Base-by-base conservation (phyloP, 352 stramenopile species). In the Globisporangium takayamanum region DNA sequence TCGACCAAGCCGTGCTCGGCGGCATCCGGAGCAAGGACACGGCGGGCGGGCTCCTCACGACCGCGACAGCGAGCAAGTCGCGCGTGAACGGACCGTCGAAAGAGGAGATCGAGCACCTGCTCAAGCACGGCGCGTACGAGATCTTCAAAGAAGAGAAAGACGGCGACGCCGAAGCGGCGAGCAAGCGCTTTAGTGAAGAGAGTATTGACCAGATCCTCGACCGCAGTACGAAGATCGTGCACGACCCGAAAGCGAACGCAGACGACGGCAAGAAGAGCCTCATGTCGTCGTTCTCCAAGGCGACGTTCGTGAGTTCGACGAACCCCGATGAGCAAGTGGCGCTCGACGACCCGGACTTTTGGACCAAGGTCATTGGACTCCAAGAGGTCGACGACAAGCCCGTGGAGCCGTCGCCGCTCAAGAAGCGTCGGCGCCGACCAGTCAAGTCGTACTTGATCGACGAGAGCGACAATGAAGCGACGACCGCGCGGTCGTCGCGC, bases 131-230 rank as follows among this genome's bases (percentile, higher is more conserved):
- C 11, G 92, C 92, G 5, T 98, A 98, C 63, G 89, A 97, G 58
- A 95, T 97, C 65, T 97, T 98, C 52, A 94, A 94, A 49, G 92
- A 96, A 41, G 83, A 97, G 58, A 85, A 95, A 26, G 85, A 97
- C 33, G 86, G 84, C 26, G 84, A 95, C 57, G 79, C 80, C 36
- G 95, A 98, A 39, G 91, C 85, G 20, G 94, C 94, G 4, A 96
- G 86, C 53, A 98, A 98, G 73, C 83, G 93, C 26, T 99, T 99
- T 73, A 95, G 95, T 52, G 88, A 98, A 61, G 97, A 98, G 70
- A 97, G 98, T 59, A 99, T 99, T 68, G 97, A 99, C 55, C 90
- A 92, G 56, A 99, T 99, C 76, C 80, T 99, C 30, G 91, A 72
- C 50, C 82, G 86, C 22, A 93, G 79, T 82, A 96, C 83, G 10